Percentiles rank a stretch among this genome's conserved stretches.
phyloP scores from a whole-genome alignment of 768 basidiomycete species.

The Sarcomyxa edulis region DNA sequence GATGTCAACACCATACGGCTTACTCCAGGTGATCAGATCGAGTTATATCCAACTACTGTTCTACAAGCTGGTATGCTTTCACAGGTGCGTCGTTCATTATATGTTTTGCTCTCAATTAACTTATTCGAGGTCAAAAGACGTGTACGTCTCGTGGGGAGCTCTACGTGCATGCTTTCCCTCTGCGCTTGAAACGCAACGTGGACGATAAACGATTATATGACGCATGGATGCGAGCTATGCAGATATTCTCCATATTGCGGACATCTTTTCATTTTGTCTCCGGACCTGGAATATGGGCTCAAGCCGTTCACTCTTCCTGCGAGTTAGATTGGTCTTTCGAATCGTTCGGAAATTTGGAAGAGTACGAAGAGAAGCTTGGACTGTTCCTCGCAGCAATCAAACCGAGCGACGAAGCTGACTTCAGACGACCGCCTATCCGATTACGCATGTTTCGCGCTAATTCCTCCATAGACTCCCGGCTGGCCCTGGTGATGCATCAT shows the following conservation, averaged over 20 bases:
- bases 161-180: slow-evolving; percentile 26
- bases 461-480: slow-evolving; percentile 3
- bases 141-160: slow-evolving; percentile 21
- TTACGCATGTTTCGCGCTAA: slow-evolving; percentile 20
- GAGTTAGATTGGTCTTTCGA: slow-evolving; percentile 16
- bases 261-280: slow-evolving; percentile 41
- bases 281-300: slow-evolving; percentile 27
- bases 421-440: slow-evolving; percentile 24
- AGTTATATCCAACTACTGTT: slow-evolving; percentile 33
- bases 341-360: slow-evolving; percentile 11
- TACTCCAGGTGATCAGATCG: slow-evolving; percentile 22
- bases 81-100: slow-evolving; percentile 25
- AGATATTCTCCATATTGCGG: slow-evolving; percentile 33
- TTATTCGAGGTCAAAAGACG: slow-evolving; percentile 22
- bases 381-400: slow-evolving; percentile 13
- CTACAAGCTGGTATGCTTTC: slow-evolving; percentile 47
- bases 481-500: slow-evolving; percentile 42
- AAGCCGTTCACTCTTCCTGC: slow-evolving; percentile 20
- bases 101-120: slow-evolving; percentile 1
- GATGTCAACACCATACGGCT: slow-evolving; percentile 13
- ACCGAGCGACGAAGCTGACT: slow-evolving; percentile 15
- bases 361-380: slow-evolving; percentile 13
- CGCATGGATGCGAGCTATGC: slow-evolving; percentile 30
- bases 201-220: slow-evolving; percentile 22
- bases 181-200: slow-evolving; percentile 13